Evolutionary conservation across 1,284 basidiomycete species (phyloP).

Genomic region (Marasmius fiardii): DNA sequence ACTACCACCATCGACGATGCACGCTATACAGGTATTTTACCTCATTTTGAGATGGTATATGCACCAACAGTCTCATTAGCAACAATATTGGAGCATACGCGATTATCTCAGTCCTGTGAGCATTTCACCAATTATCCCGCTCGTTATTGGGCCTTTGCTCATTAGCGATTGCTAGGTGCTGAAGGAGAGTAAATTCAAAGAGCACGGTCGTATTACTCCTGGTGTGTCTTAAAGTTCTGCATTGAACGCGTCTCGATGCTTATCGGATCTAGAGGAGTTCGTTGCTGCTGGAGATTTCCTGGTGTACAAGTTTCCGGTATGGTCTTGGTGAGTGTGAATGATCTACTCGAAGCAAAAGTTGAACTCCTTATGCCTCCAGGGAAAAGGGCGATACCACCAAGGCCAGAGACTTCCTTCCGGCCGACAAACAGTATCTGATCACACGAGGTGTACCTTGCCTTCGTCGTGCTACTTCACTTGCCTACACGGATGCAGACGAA

Average conservation of each 20-base stretch:
- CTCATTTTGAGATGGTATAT: not conserved
- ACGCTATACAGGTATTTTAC: slow-evolving; percentile 61
- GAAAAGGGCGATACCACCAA: slow-evolving; percentile 86
- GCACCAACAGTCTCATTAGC: slow-evolving; percentile 34
- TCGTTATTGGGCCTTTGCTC: not conserved
- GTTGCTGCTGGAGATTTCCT: slow-evolving; percentile 94
- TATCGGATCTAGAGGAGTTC: slow-evolving; percentile 76
- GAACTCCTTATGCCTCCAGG: slow-evolving; percentile 43
- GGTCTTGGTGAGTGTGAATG: slow-evolving; percentile 72
- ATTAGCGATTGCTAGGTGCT: slow-evolving; percentile 63
- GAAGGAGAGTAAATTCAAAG: slow-evolving; percentile 98
- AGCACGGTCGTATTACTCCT: slow-evolving; percentile 94
- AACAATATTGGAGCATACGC: slow-evolving; percentile 93
- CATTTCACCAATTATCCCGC: slow-evolving; percentile 12
- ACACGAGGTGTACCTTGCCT: slow-evolving; percentile 92
- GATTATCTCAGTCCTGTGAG: slow-evolving; percentile 94
- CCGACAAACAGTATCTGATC: slow-evolving; percentile 95
- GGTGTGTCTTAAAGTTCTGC: slow-evolving; percentile 50
- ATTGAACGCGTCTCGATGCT: slow-evolving; percentile 2
- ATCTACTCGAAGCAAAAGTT: not conserved
- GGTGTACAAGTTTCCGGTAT: slow-evolving; percentile 93
- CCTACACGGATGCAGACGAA: slow-evolving; percentile 93
- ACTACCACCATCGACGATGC: slow-evolving; percentile 42
- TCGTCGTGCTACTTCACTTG: slow-evolving; percentile 85
- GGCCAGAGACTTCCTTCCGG: slow-evolving; percentile 87